Conservation (phyloP, 768 basidiomycete genomes). For the Lactarius hatsudake region DNA sequence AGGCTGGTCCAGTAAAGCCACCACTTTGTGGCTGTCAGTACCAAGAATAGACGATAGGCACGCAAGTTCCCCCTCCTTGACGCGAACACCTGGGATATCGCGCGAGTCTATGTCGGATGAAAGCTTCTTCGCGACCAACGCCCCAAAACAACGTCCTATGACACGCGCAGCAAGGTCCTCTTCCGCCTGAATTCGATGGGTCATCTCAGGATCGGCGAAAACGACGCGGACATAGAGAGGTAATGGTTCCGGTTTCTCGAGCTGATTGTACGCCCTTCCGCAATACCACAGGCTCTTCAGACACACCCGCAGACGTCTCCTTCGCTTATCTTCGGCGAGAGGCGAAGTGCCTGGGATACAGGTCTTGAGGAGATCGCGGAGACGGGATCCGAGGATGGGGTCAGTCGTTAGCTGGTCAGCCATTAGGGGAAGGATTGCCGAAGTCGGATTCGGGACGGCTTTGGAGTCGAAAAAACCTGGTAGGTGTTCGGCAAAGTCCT, state of each 20-base stretch:
- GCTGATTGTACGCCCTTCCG: background rate
- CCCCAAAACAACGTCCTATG: background rate
- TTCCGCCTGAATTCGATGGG: background rate
- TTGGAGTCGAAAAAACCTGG: background rate
- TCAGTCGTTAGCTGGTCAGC: background rate
- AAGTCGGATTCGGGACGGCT: background rate
- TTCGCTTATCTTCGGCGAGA: background rate
- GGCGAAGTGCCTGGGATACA: background rate
- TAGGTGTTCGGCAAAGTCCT: background rate
- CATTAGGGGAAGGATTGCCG: conserved; percentile 9
- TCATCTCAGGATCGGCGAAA: background rate
- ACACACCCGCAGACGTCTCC: background rate
- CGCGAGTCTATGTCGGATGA: background rate
- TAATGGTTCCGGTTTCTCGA: background rate
- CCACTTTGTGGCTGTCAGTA: background rate
- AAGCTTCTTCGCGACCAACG: background rate
- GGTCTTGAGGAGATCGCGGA: background rate
- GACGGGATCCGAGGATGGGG: background rate
- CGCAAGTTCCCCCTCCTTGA: background rate
- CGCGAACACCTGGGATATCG: background rate
- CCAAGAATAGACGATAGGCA: background rate
- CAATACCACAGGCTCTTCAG: conserved; percentile 3
- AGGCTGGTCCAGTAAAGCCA: background rate
- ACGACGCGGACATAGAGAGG: background rate
- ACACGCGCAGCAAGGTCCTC: background rate